Conservation (phyloP, 495 filamentous ascomycete genomes). For the Penicillium atrosanguineum region DNA sequence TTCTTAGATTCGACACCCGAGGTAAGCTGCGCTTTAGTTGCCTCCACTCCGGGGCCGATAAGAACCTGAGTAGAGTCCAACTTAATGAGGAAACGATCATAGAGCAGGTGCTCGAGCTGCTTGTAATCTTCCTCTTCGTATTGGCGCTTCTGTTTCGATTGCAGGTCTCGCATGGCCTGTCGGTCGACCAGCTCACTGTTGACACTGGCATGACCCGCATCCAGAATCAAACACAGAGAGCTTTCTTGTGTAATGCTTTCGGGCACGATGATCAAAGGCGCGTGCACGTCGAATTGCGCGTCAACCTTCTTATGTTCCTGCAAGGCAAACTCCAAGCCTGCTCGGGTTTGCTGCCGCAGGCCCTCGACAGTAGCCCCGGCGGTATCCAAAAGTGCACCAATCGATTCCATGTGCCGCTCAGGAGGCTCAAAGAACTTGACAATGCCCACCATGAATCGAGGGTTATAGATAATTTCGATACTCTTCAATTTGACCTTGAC, state of each 20-base stretch:
- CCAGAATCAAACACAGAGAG: slow-evolving; percentile 85
- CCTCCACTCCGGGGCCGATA: slow-evolving; percentile 90
- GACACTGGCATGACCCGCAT: slow-evolving; percentile 92
- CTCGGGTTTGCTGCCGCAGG: slow-evolving; percentile 88
- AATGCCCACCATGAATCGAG: slow-evolving; percentile 83
- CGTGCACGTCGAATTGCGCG: slow-evolving; percentile 91
- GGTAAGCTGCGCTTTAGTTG: slow-evolving; percentile 80
- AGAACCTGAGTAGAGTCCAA: slow-evolving; percentile 91
- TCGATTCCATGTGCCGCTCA: slow-evolving; percentile 96
- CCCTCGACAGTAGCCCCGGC: slow-evolving; percentile 94
- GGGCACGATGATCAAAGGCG: slow-evolving; percentile 91
- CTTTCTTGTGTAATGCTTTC: slow-evolving; percentile 80
- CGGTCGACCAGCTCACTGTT: slow-evolving; percentile 92
- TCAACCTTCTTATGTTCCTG: slow-evolving; percentile 98
- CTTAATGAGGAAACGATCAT: slow-evolving; percentile 91
- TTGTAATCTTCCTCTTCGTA: slow-evolving; percentile 89
- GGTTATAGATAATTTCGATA: slow-evolving; percentile 96
- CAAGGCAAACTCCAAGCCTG: slow-evolving; percentile 91
- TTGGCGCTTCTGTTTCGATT: slow-evolving; percentile 82
- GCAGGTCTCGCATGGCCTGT: slow-evolving; percentile 79
- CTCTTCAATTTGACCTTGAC: slow-evolving; percentile 89
- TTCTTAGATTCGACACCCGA: slow-evolving; percentile 65
- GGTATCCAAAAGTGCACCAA: slow-evolving; percentile 87
- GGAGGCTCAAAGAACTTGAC: slow-evolving; percentile 94
- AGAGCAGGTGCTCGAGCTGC: slow-evolving; percentile 84